Percentiles rank a stretch among this genome's conserved stretches.
These are phyloP conservation scores for Laburnicola sp. DNA, from an alignment of 2,329 filamentous ascomycete genomes.

Conservation along the genomic window DNA sequence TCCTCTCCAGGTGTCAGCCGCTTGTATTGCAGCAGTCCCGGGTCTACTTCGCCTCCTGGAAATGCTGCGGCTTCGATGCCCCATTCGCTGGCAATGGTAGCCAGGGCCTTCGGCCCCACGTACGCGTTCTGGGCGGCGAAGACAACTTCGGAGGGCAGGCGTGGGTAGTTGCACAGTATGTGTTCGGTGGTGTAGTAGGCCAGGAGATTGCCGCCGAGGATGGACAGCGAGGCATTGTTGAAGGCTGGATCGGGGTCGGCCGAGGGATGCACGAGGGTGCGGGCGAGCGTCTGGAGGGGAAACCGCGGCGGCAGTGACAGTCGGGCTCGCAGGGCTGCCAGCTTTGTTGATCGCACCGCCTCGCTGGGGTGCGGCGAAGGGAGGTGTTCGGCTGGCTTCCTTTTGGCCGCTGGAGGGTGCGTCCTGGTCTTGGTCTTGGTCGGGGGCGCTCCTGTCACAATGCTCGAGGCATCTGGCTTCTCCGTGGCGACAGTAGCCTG, in stretches of 20 bases:
- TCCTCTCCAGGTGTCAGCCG: conserved; percentile 42
- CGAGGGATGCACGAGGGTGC: conserved; percentile 81
- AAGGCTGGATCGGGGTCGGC: conserved; percentile 78
- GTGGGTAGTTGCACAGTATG: conserved; percentile 85
- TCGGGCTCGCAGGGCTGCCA: conserved; percentile 88
- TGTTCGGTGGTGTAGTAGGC: conserved; percentile 88
- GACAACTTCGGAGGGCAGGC: conserved; percentile 83
- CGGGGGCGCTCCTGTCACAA: conserved; percentile 17
- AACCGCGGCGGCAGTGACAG: conserved; percentile 79
- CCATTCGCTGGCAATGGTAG: conserved; percentile 79
- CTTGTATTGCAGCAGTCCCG: conserved; percentile 82
- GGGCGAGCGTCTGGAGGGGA: conserved; percentile 81
- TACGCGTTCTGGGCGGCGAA: conserved; percentile 86
- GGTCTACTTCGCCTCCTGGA: conserved; percentile 88
- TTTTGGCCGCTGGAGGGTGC: conserved; percentile 4
- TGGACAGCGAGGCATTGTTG: conserved; percentile 85
- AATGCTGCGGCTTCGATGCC: conserved; percentile 85
- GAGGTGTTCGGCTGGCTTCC: conserved; percentile 45
- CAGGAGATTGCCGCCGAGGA: conserved; percentile 79
- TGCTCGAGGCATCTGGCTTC: conserved; percentile 14
- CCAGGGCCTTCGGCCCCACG: conserved; percentile 72
- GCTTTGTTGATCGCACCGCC: conserved; percentile 77
- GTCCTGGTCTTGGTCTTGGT: conserved; percentile 5
- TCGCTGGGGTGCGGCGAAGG: conserved; percentile 72
- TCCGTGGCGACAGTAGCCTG: conserved; percentile 25